Conservation (phyloP, 331 rosid genomes). For the Acacia concinna region DNA sequence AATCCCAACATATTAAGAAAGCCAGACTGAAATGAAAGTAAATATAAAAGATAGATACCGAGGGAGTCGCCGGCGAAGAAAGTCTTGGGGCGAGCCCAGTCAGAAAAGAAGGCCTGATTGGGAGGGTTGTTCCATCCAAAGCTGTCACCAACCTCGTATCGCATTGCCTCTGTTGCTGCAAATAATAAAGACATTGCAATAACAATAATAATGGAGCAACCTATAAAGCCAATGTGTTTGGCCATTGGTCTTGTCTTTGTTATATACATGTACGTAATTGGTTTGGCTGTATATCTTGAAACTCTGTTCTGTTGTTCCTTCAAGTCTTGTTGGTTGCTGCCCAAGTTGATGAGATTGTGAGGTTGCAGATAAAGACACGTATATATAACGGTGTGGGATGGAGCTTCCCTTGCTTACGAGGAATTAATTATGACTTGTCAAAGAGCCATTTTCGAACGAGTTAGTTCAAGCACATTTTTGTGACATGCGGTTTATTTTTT, state of each 20-base stretch:
- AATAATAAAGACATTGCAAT: constrained; percentile 18
- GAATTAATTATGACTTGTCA: not conserved
- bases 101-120: constrained; percentile 29
- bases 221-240: constrained; percentile 11
- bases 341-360: not conserved
- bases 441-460: not conserved
- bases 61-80: constrained; percentile 40
- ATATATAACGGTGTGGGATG: not conserved
- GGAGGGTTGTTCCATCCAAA: constrained; percentile 46
- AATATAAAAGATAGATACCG: constrained; percentile 19
- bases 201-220: constrained; percentile 11
- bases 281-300: not conserved
- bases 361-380: not conserved
- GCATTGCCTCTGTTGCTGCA: constrained; percentile 23
- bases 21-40: not conserved
- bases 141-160: constrained; percentile 36
- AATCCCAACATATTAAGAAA: too few relatives aligned
- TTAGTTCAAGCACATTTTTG: not conserved
- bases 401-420: not conserved
- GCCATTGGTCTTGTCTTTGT: constrained; percentile 14
- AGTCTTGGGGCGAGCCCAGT: constrained; percentile 43
- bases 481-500: not conserved
- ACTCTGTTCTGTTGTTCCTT: not conserved
- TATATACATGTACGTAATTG: not conserved
- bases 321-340: not conserved